phyloP scores from a whole-genome alignment of 1,284 basidiomycete species.

The Moesziomyces sp. region DNA sequence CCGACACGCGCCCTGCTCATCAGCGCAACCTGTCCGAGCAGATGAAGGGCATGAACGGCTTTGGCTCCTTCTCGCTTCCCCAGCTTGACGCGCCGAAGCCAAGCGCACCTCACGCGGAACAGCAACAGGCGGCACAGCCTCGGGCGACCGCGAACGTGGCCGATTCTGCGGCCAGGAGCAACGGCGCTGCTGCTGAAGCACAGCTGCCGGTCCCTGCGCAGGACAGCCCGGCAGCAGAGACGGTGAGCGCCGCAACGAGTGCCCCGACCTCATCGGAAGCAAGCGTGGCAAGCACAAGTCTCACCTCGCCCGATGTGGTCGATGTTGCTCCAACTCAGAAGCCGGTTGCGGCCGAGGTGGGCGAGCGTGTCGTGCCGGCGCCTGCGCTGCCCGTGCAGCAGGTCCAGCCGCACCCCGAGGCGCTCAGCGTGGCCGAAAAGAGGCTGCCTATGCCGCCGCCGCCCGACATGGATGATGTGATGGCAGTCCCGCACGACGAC shows the following conservation, averaged over 20 bases:
- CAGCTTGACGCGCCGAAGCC: conserved; percentile 18
- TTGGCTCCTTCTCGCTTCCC: conserved; percentile 23
- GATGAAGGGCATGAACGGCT: conserved; percentile 23
- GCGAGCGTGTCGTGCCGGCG: too few relatives aligned
- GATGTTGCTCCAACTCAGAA: neutral
- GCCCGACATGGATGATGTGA: conserved; percentile 31
- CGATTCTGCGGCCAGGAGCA: neutral
- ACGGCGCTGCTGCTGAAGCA: neutral
- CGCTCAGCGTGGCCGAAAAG: conserved; percentile 23
- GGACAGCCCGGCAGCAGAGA: conserved; percentile 2
- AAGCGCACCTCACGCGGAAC: conserved; percentile 1
- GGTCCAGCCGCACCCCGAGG: too few relatives aligned
- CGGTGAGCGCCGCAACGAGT: conserved; percentile 5
- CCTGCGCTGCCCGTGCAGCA: too few relatives aligned
- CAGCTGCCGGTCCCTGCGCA: neutral
- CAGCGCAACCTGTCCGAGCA: conserved; percentile 28
- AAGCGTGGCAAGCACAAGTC: conserved; percentile 49
- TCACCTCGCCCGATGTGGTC: conserved; percentile 42
- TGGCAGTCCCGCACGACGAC: conserved; percentile 29
- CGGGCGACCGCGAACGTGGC: neutral
- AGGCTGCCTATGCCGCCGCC: conserved; percentile 55
- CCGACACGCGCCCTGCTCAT: conserved; percentile 16
- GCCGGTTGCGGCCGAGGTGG: conserved; percentile 4
- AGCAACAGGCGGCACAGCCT: neutral
- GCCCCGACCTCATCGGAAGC: conserved; percentile 36